Conservation (phyloP, 441 rosid genomes). For the Biscutella auriculata region DNA sequence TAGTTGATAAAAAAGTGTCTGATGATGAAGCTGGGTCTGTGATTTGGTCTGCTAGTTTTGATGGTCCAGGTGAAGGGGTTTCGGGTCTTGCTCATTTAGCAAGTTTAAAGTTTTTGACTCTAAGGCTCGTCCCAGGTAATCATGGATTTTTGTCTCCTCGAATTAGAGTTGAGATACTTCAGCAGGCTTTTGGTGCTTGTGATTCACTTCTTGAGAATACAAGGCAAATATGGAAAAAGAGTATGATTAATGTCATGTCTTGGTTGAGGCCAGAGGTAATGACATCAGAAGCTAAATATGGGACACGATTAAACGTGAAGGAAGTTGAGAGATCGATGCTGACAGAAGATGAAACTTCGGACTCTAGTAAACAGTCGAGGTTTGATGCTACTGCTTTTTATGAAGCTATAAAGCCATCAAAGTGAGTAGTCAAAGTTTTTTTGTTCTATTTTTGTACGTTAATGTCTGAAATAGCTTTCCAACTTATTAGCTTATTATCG, state of each 20-base stretch:
- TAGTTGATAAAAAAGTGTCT: conserved; percentile 27
- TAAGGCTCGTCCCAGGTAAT: conserved; percentile 46
- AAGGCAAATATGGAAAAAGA: conserved; percentile 74
- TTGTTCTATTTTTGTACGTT: not conserved
- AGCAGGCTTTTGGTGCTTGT: conserved; percentile 59
- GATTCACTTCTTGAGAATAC: conserved; percentile 61
- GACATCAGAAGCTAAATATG: conserved; percentile 74
- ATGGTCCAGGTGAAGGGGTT: conserved; percentile 78
- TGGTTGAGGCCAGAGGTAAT: conserved; percentile 89
- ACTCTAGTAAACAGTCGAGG: conserved; percentile 33
- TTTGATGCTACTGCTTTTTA: conserved; percentile 77
- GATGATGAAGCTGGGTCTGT: conserved; percentile 34
- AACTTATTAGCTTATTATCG: conserved; percentile 17
- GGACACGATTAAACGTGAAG: conserved; percentile 24
- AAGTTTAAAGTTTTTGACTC: conserved; percentile 50
- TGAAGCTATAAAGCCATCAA: conserved; percentile 92
- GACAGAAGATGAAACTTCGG: conserved; percentile 22
- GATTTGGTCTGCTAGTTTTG: conserved; percentile 63
- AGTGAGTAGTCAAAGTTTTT: conserved; percentile 34
- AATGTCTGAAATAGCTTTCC: not conserved
- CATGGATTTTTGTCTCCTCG: conserved; percentile 39
- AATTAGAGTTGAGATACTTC: conserved; percentile 74
- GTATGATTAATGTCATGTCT: conserved; percentile 81
- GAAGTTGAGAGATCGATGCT: conserved; percentile 21
- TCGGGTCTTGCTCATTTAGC: conserved; percentile 71